phyloP scores from a whole-genome alignment of 768 basidiomycete species.

The Vararia minispora region DNA sequence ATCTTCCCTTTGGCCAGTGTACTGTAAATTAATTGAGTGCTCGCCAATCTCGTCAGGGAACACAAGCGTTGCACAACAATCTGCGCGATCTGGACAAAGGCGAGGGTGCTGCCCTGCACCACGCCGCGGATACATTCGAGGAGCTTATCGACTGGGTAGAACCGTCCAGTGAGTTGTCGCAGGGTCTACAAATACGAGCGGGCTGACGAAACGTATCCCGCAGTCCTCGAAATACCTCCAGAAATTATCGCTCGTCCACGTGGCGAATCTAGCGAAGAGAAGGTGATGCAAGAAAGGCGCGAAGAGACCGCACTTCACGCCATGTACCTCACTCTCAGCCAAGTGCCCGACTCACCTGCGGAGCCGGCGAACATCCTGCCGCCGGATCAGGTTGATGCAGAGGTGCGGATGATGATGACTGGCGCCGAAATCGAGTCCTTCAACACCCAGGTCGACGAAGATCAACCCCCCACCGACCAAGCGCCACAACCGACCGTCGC shows the following conservation, averaged over 20 bases:
- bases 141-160: slow-evolving; percentile 83
- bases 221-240: slow-evolving; percentile 55
- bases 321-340: slow-evolving; percentile 55
- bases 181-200: slow-evolving; percentile 3
- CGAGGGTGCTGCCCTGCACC: slow-evolving; percentile 79
- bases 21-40: slow-evolving; percentile 40
- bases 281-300: slow-evolving; percentile 58
- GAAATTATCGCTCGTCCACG: slow-evolving; percentile 43
- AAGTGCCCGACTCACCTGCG: slow-evolving; percentile 70
- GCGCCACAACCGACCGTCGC: slow-evolving; percentile 60
- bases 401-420: slow-evolving; percentile 53
- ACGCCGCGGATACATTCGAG: slow-evolving; percentile 74
- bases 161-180: slow-evolving; percentile 52
- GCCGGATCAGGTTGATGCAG: slow-evolving; percentile 61
- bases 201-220: slow-evolving; percentile 18
- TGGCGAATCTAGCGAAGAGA: slow-evolving; percentile 63
- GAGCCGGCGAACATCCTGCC: slow-evolving; percentile 50
- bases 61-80: slow-evolving; percentile 56
- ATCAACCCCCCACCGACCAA: no score
- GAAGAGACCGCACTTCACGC: slow-evolving; percentile 70
- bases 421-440: slow-evolving; percentile 63
- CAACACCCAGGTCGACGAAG: no score
- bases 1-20: slow-evolving; percentile 29
- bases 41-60: slow-evolving; percentile 48
- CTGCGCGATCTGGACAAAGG: slow-evolving; percentile 80